phyloP scores from a whole-genome alignment of 2,329 filamentous ascomycete species.

The Curvularia sp. region DNA sequence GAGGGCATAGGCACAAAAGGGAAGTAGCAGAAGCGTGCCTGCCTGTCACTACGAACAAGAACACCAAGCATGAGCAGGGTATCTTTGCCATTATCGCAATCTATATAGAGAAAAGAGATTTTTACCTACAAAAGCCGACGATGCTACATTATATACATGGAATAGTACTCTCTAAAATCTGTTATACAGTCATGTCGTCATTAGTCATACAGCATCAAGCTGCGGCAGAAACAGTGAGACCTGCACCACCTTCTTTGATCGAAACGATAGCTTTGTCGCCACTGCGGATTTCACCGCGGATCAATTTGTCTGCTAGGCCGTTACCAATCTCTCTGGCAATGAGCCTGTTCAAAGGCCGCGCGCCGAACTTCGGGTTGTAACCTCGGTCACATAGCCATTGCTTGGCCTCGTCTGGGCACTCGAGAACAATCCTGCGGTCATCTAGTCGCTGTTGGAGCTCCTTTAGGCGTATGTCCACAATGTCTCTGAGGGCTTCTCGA shows the following conservation, averaged over 20 bases:
- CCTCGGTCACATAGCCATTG: conserved; percentile 88
- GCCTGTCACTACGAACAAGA: conserved; percentile 17
- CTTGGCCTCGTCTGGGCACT: conserved; percentile 74
- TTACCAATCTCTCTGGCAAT: conserved; percentile 92
- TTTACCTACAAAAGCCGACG: conserved; percentile 18
- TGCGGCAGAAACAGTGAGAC: conserved; percentile 34
- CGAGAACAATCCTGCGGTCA: conserved; percentile 80
- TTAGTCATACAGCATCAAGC: conserved; percentile 23
- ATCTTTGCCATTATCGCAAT: conserved; percentile 16
- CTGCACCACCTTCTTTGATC: conserved; percentile 63
- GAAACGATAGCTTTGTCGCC: conserved; percentile 76
- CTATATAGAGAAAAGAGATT: conserved; percentile 10
- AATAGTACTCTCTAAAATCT: conserved; percentile 10
- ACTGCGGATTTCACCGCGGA: conserved; percentile 78
- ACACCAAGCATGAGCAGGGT: conserved; percentile 10
- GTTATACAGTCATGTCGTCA: conserved; percentile 35
- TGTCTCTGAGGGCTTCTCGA: conserved; percentile 79
- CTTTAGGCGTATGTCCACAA: conserved; percentile 87
- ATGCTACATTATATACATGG: conserved; percentile 26
- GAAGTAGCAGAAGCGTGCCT: conserved; percentile 27
- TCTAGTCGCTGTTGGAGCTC: conserved; percentile 85
- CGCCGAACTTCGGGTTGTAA: conserved; percentile 91
- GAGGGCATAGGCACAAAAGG: conserved; percentile 7
- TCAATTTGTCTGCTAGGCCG: conserved; percentile 87
- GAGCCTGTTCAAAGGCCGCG: conserved; percentile 86